Base-by-base conservation (phyloP, 768 basidiomycete species). In the Phaeotremella skinneri region DNA sequence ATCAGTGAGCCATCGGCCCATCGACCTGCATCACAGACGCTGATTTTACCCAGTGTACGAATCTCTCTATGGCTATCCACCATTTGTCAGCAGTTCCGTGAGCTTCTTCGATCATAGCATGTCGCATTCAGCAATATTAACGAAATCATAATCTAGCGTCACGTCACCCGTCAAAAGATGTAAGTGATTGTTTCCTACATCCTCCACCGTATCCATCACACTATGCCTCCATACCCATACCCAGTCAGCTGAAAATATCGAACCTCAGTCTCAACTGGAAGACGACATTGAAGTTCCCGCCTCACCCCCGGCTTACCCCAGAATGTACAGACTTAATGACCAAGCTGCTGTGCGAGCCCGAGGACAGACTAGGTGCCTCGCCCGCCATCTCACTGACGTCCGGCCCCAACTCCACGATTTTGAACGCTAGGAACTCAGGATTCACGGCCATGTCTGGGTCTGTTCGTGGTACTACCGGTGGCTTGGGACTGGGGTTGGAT, bases 121-220 rank as follows among this genome's bases (percentile, higher is more conserved):
- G n/a, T n/a, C n/a, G n/a, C n/a, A n/a, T n/a, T n/a, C n/a, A n/a
- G n/a, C n/a, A n/a, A n/a, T n/a, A n/a, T n/a, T n/a, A n/a, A n/a
- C n/a, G n/a, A n/a, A n/a, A n/a, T n/a, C n/a, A n/a, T n/a, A n/a
- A n/a, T n/a, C n/a, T n/a, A 91, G 89, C 85, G 94, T 27, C 92
- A 94, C 79, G 85, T 91, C 72, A 97, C 93, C 55, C 83, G 93
- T 60, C 91, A 96, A 80, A 98, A 94, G 81, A 97, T 98, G 75
- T 74, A 32, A 61, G 69, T 53, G 14, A 9, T 17, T 11, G 4
- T 41, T 29, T 30, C 20, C 14, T 26, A 9, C 17, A 45, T 30
- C n/a, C 31, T n/a, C 49, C 48, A 25, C 34, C 49, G 34, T 7
- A 7, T 7, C 34, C 7, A 37, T 37, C 34, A 37, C n/a, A n/a